Percentiles rank a stretch among this genome's conserved stretches.
Evolutionary conservation across 345 rosid genomes (phyloP).

Genomic region (Populus simonii): DNA sequence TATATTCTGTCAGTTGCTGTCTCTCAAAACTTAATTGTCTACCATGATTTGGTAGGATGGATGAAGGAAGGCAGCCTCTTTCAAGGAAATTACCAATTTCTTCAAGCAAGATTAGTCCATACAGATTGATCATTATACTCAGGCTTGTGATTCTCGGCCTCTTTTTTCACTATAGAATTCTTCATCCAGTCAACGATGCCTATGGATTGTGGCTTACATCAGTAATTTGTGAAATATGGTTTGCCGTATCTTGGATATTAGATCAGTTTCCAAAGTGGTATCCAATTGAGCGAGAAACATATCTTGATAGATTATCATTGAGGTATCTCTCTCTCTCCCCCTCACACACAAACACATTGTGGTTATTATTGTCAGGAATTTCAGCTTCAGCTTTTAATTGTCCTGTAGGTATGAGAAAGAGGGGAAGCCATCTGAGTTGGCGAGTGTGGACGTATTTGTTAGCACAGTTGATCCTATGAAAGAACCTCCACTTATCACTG

Average conservation of each 20-base stretch:
- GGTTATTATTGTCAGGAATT: background rate
- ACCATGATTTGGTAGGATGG: slow-evolving; percentile 61
- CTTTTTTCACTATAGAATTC: slow-evolving; percentile 84
- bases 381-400: background rate
- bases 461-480: slow-evolving; percentile 92
- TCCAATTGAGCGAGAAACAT: slow-evolving; percentile 80
- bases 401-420: slow-evolving; percentile 66
- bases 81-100: slow-evolving; percentile 79
- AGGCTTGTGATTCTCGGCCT: slow-evolving; percentile 72
- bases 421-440: slow-evolving; percentile 65
- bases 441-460: slow-evolving; percentile 71
- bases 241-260: slow-evolving; percentile 90
- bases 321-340: slow-evolving; percentile 30
- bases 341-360: background rate
- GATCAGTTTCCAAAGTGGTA: slow-evolving; percentile 93
- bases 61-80: slow-evolving; percentile 92
- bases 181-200: slow-evolving; percentile 81
- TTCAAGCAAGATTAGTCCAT: slow-evolving; percentile 82
- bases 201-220: slow-evolving; percentile 77
- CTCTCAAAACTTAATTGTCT: background rate
- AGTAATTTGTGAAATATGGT: slow-evolving; percentile 90
- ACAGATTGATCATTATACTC: slow-evolving; percentile 66
- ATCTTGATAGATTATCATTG: slow-evolving; percentile 73
- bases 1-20: background rate
- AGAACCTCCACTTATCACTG: slow-evolving; percentile 90